Base-by-base conservation (phyloP, 768 basidiomycete species). In the Leccinum uliginosum region DNA sequence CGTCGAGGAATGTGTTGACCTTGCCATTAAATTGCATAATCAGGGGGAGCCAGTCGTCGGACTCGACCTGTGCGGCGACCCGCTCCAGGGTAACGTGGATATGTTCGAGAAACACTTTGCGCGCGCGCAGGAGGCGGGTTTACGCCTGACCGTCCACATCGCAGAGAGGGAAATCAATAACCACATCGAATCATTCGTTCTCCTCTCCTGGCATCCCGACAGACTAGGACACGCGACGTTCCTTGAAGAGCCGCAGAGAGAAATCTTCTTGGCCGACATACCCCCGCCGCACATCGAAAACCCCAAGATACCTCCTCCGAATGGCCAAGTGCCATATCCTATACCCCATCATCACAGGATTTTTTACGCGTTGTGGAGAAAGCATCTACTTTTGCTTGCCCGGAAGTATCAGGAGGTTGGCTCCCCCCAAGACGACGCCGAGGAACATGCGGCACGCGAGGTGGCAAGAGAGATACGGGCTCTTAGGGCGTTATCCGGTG, bases 211-310 rank as follows among this genome's bases (percentile, higher is more conserved):
- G 68, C 68, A 71, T 21, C 91, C 91, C 0, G 76, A 85, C 51
- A 76, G 91, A 44, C 74, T 93, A 0, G 88, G 91, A 0, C 91
- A 93, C 58, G 91, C 89, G 3, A 93, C 91, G 0, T 92, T 88
- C 71, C 77, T 94, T 56, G 80, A 81, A 2, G 81, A 82, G 47
- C 81, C 83, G 0, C 80, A 81, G 51, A 61, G 66, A 58, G 69
- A 74, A 1, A 66, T 84, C 40, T 87, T 91, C 8, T 71, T 81
- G 53, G 65, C 65, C 9, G 64, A 66, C 44, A 55, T 71, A 45
- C 65, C 65, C 24, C 62, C 70, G 1, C 50, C 56, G 3, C 26
- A 59, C 52, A 19, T 54, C 3, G 55, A 71, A n/a, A 23, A 47
- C 3, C 58, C 61, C 19, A 56, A 58, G 24, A 67, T 65, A 35